Conservation (phyloP, 306 rosid genomes). For the Lotus japonicus region DNA sequence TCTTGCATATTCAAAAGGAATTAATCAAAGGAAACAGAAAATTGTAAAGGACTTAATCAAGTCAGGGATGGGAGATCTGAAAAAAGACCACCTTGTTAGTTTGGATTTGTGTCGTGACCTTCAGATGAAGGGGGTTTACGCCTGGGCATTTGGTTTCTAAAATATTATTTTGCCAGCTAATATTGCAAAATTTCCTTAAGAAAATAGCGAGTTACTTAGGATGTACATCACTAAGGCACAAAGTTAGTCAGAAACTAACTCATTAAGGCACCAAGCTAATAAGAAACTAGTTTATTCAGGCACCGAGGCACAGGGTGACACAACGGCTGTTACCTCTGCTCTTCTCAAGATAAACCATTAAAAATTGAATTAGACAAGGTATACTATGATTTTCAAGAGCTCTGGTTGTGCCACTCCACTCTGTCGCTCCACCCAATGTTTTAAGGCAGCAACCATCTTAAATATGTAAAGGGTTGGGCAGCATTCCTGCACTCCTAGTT, state of each 20-base stretch:
- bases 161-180: background rate
- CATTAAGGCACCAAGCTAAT: slow-evolving; percentile 1
- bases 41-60: background rate
- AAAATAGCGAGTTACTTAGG: background rate
- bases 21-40: slow-evolving; percentile 3
- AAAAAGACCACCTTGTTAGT: background rate
- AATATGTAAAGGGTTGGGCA: slow-evolving; percentile 11
- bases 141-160: background rate
- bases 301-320: background rate
- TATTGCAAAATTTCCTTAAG: background rate
- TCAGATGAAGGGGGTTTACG: background rate
- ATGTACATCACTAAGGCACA: background rate
- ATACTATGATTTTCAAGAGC: background rate
- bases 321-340: background rate
- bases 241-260: background rate
- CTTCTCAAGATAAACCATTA: background rate
- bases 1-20: background rate
- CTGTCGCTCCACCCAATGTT: background rate
- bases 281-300: slow-evolving; percentile 2
- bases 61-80: background rate
- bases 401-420: background rate
- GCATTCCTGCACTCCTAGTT: background rate
- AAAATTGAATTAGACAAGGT: background rate
- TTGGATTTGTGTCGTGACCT: background rate
- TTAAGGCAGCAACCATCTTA: background rate